phyloP scores from a whole-genome alignment of 1,284 basidiomycete species.

The Bondarzewia mesenterica region DNA sequence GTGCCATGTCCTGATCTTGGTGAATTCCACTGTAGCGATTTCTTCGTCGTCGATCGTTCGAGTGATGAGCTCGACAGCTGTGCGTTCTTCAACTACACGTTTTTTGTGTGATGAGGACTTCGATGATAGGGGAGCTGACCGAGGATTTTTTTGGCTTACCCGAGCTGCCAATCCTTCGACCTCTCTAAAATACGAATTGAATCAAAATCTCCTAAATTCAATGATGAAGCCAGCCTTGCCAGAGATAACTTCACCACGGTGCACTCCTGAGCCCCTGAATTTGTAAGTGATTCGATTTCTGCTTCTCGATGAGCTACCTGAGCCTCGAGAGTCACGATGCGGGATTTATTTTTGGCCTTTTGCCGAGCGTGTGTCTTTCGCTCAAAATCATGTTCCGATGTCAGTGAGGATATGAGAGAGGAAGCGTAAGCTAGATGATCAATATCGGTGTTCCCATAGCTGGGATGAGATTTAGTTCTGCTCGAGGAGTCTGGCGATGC shows the following conservation, averaged over 20 bases:
- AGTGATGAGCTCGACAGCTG: not conserved
- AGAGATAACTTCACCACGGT: not conserved
- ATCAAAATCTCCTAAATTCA: not conserved
- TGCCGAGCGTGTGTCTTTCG: constrained; percentile 33
- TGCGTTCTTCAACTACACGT: not conserved
- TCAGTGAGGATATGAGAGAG: constrained; percentile 34
- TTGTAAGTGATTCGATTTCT: not conserved
- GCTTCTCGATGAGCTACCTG: constrained; percentile 5
- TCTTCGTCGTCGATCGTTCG: too few relatives aligned
- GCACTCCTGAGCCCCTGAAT: not conserved
- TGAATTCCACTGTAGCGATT: too few relatives aligned
- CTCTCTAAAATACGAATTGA: constrained; percentile 25
- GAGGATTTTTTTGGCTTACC: constrained; percentile 26
- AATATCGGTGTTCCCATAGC: too few relatives aligned
- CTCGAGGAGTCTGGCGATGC: too few relatives aligned
- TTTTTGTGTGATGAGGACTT: too few relatives aligned
- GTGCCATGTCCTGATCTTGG: too few relatives aligned
- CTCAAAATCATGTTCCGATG: constrained; percentile 36
- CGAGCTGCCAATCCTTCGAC: constrained; percentile 30
- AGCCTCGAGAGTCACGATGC: constrained; percentile 15
- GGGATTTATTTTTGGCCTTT: constrained; percentile 43
- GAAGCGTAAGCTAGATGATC: constrained; percentile 28
- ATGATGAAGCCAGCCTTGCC: not conserved
- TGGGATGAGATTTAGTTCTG: not conserved
- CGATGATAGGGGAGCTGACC: too few relatives aligned